These are phyloP conservation scores for Marasmius fiardii DNA, from an alignment of 1,284 basidiomycete genomes.

Conservation along the genomic window DNA sequence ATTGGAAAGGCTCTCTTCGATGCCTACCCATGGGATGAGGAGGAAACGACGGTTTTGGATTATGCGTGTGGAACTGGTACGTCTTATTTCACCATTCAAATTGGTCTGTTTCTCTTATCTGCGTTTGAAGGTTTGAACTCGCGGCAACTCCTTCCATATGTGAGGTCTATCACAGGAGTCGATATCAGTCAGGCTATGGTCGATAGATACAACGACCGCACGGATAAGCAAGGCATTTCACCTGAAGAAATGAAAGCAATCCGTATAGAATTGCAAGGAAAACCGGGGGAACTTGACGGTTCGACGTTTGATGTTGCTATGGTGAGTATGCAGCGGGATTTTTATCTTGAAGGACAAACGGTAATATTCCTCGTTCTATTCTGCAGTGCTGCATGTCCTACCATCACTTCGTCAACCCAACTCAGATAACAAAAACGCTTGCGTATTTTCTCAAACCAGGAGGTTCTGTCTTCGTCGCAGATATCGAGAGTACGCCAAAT, in stretches of 20 bases:
- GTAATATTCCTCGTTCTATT: not conserved
- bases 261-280: slow-evolving; percentile 44
- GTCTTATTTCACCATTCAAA: slow-evolving; percentile 12
- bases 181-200: slow-evolving; percentile 68
- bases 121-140: slow-evolving; percentile 50
- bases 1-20: slow-evolving; percentile 39
- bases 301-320: slow-evolving; percentile 61
- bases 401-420: slow-evolving; percentile 54
- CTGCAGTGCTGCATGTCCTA: slow-evolving; percentile 63
- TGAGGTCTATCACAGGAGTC: slow-evolving; percentile 60
- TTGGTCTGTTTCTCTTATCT: not conserved
- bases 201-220: slow-evolving; percentile 57
- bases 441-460: slow-evolving; percentile 56
- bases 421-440: slow-evolving; percentile 47
- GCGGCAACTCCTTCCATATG: slow-evolving; percentile 47
- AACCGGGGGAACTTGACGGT: slow-evolving; percentile 44
- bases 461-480: slow-evolving; percentile 57
- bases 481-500: slow-evolving; percentile 33
- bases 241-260: slow-evolving; percentile 59
- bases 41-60: slow-evolving; percentile 58
- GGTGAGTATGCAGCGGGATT: slow-evolving; percentile 26
- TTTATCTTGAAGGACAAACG: not conserved
- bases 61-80: slow-evolving; percentile 69
- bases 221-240: slow-evolving; percentile 52
- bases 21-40: slow-evolving; percentile 50